These are phyloP conservation scores for Pichia sp. DNA, from an alignment of 1,139 yeast species.

Conservation along the genomic window DNA sequence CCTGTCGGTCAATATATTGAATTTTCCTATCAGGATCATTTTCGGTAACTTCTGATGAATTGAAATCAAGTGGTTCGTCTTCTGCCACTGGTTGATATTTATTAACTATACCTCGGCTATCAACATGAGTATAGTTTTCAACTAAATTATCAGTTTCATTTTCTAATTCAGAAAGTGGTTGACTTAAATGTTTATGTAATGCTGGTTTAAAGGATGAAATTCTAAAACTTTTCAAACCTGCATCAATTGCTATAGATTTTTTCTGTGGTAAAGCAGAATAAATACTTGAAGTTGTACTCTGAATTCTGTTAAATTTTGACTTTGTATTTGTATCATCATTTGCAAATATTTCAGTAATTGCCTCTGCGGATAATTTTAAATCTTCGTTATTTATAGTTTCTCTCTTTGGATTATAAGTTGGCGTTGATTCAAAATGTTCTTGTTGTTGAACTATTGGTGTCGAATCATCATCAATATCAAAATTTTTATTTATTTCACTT, in stretches of 20 bases:
- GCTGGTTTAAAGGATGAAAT: constrained; percentile 10
- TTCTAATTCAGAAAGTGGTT: constrained; percentile 3
- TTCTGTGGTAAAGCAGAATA: constrained; percentile 12
- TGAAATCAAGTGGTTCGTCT: constrained; percentile 11
- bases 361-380: constrained; percentile 6
- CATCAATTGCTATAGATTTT: constrained; percentile 1
- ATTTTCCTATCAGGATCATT: no score
- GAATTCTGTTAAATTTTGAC: constrained; percentile 1
- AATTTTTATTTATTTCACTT: constrained; percentile 12
- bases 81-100: constrained; percentile 9
- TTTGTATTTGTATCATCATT: neutral
- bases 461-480: neutral
- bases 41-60: neutral
- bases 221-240: constrained; percentile 10
- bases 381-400: constrained; percentile 3
- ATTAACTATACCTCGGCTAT: neutral
- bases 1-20: neutral
- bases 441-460: constrained; percentile 7
- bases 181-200: constrained; percentile 9
- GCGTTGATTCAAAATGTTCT: constrained; percentile 4
- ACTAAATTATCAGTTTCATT: neutral
- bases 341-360: constrained; percentile 4
- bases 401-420: neutral
- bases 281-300: constrained; percentile 13
- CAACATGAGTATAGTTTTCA: neutral